These are phyloP conservation scores for Rhodamnia rubescens DNA, from an alignment of 345 rosid genomes.

Conservation along the genomic window DNA sequence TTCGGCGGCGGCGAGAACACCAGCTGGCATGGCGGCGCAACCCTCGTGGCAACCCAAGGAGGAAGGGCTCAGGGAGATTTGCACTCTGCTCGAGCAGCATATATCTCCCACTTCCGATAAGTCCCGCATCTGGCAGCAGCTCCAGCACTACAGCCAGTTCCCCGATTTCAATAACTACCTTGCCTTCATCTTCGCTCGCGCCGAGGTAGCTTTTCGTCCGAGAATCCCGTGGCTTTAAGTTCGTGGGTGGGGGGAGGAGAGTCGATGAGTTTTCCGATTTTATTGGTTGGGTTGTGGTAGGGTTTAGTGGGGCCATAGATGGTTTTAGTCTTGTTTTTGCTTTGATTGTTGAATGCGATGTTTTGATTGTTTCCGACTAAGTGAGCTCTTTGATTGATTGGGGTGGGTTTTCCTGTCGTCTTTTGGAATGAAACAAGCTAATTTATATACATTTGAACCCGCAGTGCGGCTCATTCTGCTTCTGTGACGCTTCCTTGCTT, in stretches of 20 bases:
- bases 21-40: conserved; percentile 28
- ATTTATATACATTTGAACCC: not conserved
- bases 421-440: not conserved
- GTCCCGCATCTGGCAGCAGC: conserved; percentile 93
- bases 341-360: not conserved
- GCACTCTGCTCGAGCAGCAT: conserved; percentile 70
- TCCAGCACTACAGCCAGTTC: conserved; percentile 77
- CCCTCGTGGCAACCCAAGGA: conserved; percentile 82
- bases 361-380: not conserved
- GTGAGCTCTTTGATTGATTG: not conserved
- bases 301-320: not conserved
- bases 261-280: not conserved
- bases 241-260: not conserved
- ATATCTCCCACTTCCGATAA: conserved; percentile 84
- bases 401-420: not conserved
- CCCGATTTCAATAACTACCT: conserved; percentile 98
- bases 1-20: not conserved
- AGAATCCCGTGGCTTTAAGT: not conserved
- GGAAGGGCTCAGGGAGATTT: conserved; percentile 78
- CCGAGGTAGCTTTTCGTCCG: conserved; percentile 38
- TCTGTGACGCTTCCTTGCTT: not conserved
- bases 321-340: not conserved
- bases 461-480: not conserved
- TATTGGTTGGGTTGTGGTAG: not conserved
- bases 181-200: conserved; percentile 80